phyloP scores from a whole-genome alignment of 805 yeast species.

The Ogataea thermomethanolica region DNA sequence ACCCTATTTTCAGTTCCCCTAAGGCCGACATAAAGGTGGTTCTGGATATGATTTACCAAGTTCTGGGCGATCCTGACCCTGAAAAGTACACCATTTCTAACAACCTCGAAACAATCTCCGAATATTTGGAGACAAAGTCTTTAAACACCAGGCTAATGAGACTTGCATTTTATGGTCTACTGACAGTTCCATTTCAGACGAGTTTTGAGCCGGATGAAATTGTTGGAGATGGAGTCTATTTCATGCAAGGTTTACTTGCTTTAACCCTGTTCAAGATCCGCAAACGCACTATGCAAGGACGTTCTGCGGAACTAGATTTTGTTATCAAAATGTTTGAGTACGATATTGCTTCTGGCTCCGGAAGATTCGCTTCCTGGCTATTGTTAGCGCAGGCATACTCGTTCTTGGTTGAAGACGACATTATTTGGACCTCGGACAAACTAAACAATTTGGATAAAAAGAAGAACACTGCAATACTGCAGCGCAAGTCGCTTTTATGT shows the following conservation, averaged over 20 bases:
- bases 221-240: conserved; percentile 58
- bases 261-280: conserved; percentile 67
- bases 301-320: conserved; percentile 75
- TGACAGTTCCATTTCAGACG: conserved; percentile 24
- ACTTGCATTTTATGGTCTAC: conserved; percentile 50
- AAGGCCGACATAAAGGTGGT: conserved; percentile 70
- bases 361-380: conserved; percentile 82
- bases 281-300: conserved; percentile 73
- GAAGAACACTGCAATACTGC: conserved; percentile 55
- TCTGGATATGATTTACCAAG: conserved; percentile 67
- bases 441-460: conserved; percentile 61
- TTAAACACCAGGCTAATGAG: conserved; percentile 45
- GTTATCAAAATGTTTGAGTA: conserved; percentile 61
- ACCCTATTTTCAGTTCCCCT: conserved; percentile 56
- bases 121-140: conserved; percentile 42
- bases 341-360: conserved; percentile 65
- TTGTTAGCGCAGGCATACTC: conserved; percentile 78
- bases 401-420: conserved; percentile 77
- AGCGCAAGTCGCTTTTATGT: conserved; percentile 67
- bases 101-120: conserved; percentile 44
- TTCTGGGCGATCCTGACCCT: conserved; percentile 63
- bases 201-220: conserved; percentile 37
- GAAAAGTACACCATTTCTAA: conserved; percentile 38
- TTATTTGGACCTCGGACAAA: conserved; percentile 90
- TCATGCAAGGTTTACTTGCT: conserved; percentile 62